These are phyloP conservation scores for Plectranthus barbatus DNA, from an alignment of 257 asterid genomes.

Conservation along the genomic window DNA sequence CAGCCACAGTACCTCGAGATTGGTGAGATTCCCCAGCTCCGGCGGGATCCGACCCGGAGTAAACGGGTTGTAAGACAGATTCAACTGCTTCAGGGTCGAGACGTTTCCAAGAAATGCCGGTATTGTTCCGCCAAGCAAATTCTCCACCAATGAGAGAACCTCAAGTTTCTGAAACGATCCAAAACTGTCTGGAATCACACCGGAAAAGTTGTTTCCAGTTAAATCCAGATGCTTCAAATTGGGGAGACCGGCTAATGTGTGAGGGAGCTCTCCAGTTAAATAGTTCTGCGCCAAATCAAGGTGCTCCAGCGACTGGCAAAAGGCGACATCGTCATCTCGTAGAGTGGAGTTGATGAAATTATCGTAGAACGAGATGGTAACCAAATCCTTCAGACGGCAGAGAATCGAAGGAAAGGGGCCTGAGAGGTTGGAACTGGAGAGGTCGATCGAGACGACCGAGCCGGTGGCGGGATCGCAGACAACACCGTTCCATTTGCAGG, in stretches of 20 bases:
- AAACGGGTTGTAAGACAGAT: constrained; percentile 84
- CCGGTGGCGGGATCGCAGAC: constrained; percentile 38
- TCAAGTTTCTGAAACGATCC: constrained; percentile 71
- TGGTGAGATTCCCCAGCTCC: constrained; percentile 72
- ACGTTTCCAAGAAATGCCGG: constrained; percentile 72
- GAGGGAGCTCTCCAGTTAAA: constrained; percentile 64
- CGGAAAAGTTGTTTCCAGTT: constrained; percentile 89
- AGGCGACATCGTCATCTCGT: constrained; percentile 26
- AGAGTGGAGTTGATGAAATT: constrained; percentile 66
- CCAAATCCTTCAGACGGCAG: constrained; percentile 51
- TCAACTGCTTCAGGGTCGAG: constrained; percentile 71
- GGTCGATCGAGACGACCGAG: constrained; percentile 63
- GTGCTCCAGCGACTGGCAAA: constrained; percentile 58
- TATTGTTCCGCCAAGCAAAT: constrained; percentile 64
- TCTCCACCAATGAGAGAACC: constrained; percentile 74
- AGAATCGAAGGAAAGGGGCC: constrained; percentile 79
- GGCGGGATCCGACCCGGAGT: constrained; percentile 77
- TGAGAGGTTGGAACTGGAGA: constrained; percentile 64
- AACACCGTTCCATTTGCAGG: constrained; percentile 84
- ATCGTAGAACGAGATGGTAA: constrained; percentile 59
- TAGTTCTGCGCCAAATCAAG: constrained; percentile 85
- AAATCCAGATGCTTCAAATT: constrained; percentile 69
- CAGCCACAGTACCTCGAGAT: constrained; percentile 80
- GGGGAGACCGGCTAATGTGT: constrained; percentile 45
- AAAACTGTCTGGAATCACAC: constrained; percentile 62